Evolutionary conservation across 257 asterid species (phyloP).

Genomic region (Penstemon davidsonii): DNA sequence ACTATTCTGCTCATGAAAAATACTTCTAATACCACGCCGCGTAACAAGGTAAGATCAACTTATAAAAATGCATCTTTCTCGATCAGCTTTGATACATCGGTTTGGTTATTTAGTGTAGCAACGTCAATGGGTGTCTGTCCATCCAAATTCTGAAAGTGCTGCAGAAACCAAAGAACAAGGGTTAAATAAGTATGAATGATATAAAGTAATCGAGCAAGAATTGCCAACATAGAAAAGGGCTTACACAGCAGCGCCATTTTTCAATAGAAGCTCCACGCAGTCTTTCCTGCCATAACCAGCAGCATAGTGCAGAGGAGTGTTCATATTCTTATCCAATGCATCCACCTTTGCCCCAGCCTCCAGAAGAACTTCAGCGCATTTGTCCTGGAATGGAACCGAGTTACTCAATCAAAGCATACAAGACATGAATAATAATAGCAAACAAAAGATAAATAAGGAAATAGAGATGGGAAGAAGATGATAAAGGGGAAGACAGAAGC

Average conservation of each 20-base stretch:
- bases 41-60: not conserved
- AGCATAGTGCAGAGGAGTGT: conserved; percentile 98
- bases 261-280: conserved; percentile 86
- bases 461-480: too few relatives aligned
- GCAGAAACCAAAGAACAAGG: conserved; percentile 24
- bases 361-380: conserved; percentile 86
- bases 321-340: conserved; percentile 91
- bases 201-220: too few relatives aligned
- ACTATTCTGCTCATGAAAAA: conserved; percentile 23
- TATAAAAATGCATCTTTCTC: conserved; percentile 96
- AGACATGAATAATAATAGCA: too few relatives aligned
- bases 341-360: conserved; percentile 98
- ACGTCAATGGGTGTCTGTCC: conserved; percentile 97
- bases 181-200: conserved; percentile 15
- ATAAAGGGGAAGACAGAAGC: too few relatives aligned
- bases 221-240: conserved; percentile 26
- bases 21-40: conserved; percentile 22
- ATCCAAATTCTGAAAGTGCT: conserved; percentile 95
- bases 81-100: conserved; percentile 75
- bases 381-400: conserved; percentile 47
- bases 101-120: conserved; percentile 86
- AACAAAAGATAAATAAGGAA: too few relatives aligned
- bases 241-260: conserved; percentile 99
- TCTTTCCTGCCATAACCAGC: conserved; percentile 99
- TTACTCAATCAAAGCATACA: not conserved